Base-by-base conservation (phyloP, 441 rosid genomes). In the Populus tomentosa region DNA sequence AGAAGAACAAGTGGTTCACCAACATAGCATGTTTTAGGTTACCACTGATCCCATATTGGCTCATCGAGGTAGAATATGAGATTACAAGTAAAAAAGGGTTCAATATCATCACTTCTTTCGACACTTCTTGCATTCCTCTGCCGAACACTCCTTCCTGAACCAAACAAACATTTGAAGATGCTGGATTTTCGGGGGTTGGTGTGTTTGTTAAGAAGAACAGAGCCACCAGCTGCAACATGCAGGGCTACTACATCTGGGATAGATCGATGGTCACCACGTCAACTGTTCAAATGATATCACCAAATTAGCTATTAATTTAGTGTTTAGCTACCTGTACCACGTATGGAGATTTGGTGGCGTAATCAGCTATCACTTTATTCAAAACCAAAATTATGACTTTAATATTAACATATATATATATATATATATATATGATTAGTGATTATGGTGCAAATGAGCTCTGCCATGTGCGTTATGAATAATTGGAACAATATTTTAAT, bases 121-220 rank as follows among this genome's bases (percentile, higher is more conserved):
- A 33, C 35, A 33, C 35, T 3, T 26, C 28, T 26, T 33, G 6
- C 35, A 33, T 33, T 33, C 35, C 35, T 33, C 35, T 33, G 35
- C 0, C 6, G 35, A 6, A 33, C 35, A 33, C 35, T 33, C 35
- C 6, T 69, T 69, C 61, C 65, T 65, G 30, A 65, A 71, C 75
- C 53, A 64, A 70, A 14, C 69, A n/a, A 9, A 9, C 10, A 20
- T 32, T 7, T 6, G 4, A 7, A 21, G 11, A 21, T 20, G 33
- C 28, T 7, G 8, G 38, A 21, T 5, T 53, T 35, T 50, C 50
- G 6, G 35, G 26, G 42, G 21, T 71, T 64, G 75, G 64, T 77
- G 46, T 26, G 80, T 66, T 77, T 10, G 80, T 71, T 77, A 53
- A 21, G 72, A 77, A 64, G 74, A 56, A 59, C 9, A 26, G 28